Conservation (phyloP, 2,329 filamentous ascomycete genomes). For the Xylaria polymorpha region DNA sequence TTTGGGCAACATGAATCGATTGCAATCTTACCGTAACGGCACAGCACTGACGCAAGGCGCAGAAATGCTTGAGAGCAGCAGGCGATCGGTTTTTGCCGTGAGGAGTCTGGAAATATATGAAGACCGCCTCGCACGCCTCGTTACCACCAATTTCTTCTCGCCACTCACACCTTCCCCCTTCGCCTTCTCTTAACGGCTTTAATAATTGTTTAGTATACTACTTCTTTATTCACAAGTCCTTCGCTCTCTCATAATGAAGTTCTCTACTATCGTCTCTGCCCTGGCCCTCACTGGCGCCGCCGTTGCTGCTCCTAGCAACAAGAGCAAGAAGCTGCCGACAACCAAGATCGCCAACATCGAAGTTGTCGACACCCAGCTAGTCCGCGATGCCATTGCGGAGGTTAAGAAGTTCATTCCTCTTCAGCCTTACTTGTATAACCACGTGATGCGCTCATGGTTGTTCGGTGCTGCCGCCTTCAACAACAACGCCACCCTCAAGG, state of each 20-base stretch:
- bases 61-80: background rate
- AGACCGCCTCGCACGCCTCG: conserved; percentile 1
- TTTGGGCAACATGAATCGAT: background rate
- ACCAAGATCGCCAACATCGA: conserved; percentile 38
- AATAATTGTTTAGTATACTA: conserved; percentile 8
- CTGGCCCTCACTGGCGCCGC: conserved; percentile 33
- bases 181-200: conserved; percentile 1
- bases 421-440: conserved; percentile 39
- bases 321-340: conserved; percentile 33
- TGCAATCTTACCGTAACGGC: conserved; percentile 3
- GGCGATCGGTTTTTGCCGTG: background rate
- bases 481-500: conserved; percentile 39
- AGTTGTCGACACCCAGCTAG: conserved; percentile 36
- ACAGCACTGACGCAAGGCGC: background rate
- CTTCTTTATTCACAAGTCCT: background rate
- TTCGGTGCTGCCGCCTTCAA: conserved; percentile 39
- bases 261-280: conserved; percentile 31
- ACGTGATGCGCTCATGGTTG: conserved; percentile 38
- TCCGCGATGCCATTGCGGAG: conserved; percentile 30
- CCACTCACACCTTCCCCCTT: background rate
- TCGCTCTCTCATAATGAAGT: conserved; percentile 32
- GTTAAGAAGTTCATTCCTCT: conserved; percentile 40
- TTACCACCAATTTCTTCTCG: background rate
- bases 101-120: conserved; percentile 8
- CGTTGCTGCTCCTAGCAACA: conserved; percentile 22